Conservation (phyloP, 345 rosid genomes). For the Lenwebbia sp. region DNA sequence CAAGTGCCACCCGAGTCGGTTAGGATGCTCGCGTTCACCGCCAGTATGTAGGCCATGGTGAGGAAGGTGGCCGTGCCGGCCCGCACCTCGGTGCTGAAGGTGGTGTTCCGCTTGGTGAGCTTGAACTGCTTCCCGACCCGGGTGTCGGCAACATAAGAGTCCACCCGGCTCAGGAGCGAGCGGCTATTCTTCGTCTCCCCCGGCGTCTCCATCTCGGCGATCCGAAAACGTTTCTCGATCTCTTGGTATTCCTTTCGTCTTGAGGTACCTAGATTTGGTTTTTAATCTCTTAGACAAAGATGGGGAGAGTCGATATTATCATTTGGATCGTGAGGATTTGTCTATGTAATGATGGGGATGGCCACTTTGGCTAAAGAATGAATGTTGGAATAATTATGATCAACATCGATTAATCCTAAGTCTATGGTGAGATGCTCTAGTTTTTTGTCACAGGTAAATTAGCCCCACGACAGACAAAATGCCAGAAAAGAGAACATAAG, state of each 20-base stretch:
- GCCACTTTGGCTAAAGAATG: not conserved
- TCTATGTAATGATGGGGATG: not conserved
- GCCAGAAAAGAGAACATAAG: too few species aligned
- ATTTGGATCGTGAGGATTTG: not conserved
- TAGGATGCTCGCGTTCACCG: constrained; percentile 9
- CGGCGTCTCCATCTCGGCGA: not conserved
- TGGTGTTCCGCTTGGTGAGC: constrained; percentile 2
- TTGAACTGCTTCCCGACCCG: constrained; percentile 6
- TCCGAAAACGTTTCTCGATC: not conserved
- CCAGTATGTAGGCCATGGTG: constrained; percentile 18
- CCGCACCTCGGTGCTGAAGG: constrained; percentile 7
- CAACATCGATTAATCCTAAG: not conserved
- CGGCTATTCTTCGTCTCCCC: not conserved
- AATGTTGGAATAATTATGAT: not conserved
- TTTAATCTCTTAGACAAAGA: not conserved
- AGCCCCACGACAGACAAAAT: too few species aligned
- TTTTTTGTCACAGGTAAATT: not conserved
- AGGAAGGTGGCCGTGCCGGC: constrained; percentile 19
- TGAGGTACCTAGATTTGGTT: not conserved
- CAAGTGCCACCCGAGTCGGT: constrained; percentile 14
- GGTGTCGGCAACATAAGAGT: not conserved
- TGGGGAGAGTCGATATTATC: not conserved
- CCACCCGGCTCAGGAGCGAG: not conserved
- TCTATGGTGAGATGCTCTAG: not conserved
- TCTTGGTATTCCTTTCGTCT: not conserved